A percentile compares a stretch with the other conserved stretches of the same genome.
Evolutionary conservation across 1,284 basidiomycete genomes (phyloP).

Genomic region (Garcileccinum viscosum): DNA sequence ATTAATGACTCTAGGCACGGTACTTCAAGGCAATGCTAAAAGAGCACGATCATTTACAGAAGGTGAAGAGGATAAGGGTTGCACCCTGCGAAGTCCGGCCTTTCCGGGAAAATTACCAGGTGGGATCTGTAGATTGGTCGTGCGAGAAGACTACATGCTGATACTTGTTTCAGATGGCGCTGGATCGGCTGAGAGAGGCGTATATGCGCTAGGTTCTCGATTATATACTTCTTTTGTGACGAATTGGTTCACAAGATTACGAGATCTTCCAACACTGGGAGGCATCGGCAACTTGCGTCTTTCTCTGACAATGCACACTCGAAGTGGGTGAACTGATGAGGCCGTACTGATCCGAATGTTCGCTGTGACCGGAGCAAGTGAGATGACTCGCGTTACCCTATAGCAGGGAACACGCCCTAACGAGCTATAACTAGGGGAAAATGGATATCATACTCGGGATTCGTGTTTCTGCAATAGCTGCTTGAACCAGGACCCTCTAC

Average conservation of each 20-base stretch:
- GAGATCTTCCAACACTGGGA: no score
- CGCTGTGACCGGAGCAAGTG: no score
- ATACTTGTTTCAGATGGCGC: conserved; percentile 40
- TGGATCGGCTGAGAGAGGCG: conserved; percentile 43
- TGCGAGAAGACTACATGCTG: conserved; percentile 1
- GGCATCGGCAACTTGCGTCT: no score
- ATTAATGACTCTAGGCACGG: conserved; percentile 62
- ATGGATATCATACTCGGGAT: no score
- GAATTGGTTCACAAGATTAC: no score
- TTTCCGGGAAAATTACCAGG: conserved; percentile 72
- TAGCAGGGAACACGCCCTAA: no score
- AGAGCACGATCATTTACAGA: conserved; percentile 74
- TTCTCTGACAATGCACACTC: no score
- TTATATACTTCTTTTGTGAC: neutral
- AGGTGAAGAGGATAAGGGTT: conserved; percentile 77
- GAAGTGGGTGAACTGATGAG: no score
- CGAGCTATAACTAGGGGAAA: no score
- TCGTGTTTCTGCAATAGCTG: no score
- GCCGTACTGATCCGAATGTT: no score
- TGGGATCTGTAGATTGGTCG: conserved; percentile 35
- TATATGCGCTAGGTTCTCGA: conserved; percentile 35
- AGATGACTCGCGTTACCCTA: no score
- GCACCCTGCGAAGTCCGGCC: conserved; percentile 65
- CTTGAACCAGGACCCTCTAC: neutral
- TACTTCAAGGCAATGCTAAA: conserved; percentile 89